Conservation (phyloP, 2,329 filamentous ascomycete genomes). For the Trichoderma koningii region DNA sequence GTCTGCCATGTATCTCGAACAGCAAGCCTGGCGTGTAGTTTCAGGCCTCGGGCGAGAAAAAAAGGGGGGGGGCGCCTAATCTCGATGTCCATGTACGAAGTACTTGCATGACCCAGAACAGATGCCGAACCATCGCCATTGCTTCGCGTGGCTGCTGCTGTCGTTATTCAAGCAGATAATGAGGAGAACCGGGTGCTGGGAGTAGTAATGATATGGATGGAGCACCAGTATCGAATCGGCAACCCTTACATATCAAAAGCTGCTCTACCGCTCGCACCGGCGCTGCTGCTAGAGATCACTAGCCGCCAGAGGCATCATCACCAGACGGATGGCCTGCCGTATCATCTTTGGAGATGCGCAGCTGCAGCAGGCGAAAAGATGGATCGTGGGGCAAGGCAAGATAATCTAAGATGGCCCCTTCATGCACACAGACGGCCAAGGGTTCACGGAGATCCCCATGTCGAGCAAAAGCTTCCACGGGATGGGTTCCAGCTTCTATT, state of each 20-base stretch:
- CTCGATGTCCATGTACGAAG: neutral
- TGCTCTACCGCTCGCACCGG: no score
- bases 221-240: neutral
- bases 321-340: neutral
- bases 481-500: neutral
- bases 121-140: neutral
- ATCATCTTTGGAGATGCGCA: constrained; percentile 9
- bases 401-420: constrained; percentile 19
- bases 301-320: no score
- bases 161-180: neutral
- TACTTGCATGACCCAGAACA: neutral
- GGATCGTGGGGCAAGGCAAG: constrained; percentile 25
- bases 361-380: constrained; percentile 24
- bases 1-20: neutral
- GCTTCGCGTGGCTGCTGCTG: neutral
- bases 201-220: neutral
- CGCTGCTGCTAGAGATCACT: neutral
- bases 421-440: neutral
- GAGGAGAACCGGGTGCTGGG: no score
- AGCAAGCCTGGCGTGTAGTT: constrained; percentile 16
- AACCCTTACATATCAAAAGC: neutral
- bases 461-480: constrained; percentile 8
- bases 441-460: constrained; percentile 22
- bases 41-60: constrained; percentile 16
- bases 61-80: constrained; percentile 15